phyloP scores from a whole-genome alignment of 2,329 filamentous ascomycete species.

The Mycosphaerella sp. region DNA sequence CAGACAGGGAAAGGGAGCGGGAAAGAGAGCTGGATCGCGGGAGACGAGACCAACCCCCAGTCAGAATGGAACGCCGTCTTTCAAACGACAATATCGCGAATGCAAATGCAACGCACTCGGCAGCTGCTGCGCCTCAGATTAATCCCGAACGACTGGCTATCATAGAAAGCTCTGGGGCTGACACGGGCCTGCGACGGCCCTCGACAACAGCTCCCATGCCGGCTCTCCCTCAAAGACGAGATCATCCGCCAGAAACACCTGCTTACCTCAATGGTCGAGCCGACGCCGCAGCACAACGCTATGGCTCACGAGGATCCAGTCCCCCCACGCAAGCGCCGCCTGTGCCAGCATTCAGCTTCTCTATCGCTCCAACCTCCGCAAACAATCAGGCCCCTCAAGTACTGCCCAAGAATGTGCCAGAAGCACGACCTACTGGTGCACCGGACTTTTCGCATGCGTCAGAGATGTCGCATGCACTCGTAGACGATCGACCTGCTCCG shows the following conservation, averaged over 20 bases:
- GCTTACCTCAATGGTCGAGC: slow-evolving; percentile 42
- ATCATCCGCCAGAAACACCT: slow-evolving; percentile 37
- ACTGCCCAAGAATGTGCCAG: slow-evolving; percentile 1
- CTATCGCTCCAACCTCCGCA: slow-evolving; percentile 28
- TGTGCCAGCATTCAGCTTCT: slow-evolving; percentile 48
- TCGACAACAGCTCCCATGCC: slow-evolving; percentile 15
- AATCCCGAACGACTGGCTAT: slow-evolving; percentile 31
- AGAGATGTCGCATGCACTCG: slow-evolving; percentile 8
- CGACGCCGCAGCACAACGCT: slow-evolving; percentile 42
- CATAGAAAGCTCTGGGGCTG: slow-evolving; percentile 29
- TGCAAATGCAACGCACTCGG: slow-evolving; percentile 13
- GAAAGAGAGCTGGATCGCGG: slow-evolving; percentile 36
- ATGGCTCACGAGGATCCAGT: slow-evolving; percentile 43
- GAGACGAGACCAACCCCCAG: slow-evolving; percentile 27
- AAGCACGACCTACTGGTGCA: slow-evolving; percentile 1
- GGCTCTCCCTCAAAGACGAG: slow-evolving; percentile 25
- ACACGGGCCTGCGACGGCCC: slow-evolving; percentile 24
- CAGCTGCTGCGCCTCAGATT: slow-evolving; percentile 24
- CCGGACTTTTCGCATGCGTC: neutral
- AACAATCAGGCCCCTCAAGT: slow-evolving; percentile 18
- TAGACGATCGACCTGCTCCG: slow-evolving; percentile 18
- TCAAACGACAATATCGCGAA: slow-evolving; percentile 24
- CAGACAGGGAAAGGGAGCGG: slow-evolving; percentile 37
- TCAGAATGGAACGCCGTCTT: slow-evolving; percentile 27
- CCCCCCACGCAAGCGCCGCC: slow-evolving; percentile 49